Evolutionary conservation across 2,329 filamentous ascomycete genomes (phyloP).

Genomic region (Spiromastix sp.): DNA sequence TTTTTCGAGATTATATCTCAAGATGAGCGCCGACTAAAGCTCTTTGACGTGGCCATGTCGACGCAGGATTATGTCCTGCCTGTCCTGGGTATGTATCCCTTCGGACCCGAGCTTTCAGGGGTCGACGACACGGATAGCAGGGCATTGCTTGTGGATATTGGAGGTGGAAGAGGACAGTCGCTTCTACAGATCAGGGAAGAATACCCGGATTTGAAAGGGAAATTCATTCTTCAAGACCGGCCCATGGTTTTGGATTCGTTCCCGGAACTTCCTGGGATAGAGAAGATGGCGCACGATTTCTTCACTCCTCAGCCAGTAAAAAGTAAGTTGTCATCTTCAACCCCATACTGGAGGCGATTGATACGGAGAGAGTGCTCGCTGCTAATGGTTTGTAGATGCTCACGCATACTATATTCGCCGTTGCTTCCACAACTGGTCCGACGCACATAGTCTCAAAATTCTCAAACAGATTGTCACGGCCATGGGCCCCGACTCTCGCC

Average conservation of each 20-base stretch:
- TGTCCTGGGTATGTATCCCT: conserved; percentile 14
- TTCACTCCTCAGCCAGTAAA: conserved; percentile 15
- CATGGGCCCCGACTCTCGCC: conserved; percentile 9
- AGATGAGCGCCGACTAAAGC: conserved; percentile 15
- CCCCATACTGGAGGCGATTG: too few relatives aligned
- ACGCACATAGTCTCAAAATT: conserved; percentile 11
- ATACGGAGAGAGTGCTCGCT: too few relatives aligned
- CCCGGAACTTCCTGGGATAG: conserved; percentile 10
- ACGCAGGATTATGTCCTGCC: conserved; percentile 7
- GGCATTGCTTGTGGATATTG: conserved; percentile 13
- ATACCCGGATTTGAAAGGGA: conserved; percentile 18
- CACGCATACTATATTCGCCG: conserved; percentile 23
- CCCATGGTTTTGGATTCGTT: conserved; percentile 24
- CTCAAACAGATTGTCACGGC: conserved; percentile 12
- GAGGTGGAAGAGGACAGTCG: conserved; percentile 12
- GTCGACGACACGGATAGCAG: conserved; percentile 14
- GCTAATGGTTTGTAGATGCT: too few relatives aligned
- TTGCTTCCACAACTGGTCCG: conserved; percentile 21
- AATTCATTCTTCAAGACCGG: conserved; percentile 26
- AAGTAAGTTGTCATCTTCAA: too few relatives aligned
- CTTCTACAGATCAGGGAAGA: conserved; percentile 14
- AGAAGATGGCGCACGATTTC: conserved; percentile 14
- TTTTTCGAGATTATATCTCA: conserved; percentile 19
- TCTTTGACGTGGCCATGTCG: conserved; percentile 19
- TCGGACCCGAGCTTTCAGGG: conserved; percentile 11